phyloP scores from a whole-genome alignment of 352 stramenopile species.

The Pythium inflatum region DNA sequence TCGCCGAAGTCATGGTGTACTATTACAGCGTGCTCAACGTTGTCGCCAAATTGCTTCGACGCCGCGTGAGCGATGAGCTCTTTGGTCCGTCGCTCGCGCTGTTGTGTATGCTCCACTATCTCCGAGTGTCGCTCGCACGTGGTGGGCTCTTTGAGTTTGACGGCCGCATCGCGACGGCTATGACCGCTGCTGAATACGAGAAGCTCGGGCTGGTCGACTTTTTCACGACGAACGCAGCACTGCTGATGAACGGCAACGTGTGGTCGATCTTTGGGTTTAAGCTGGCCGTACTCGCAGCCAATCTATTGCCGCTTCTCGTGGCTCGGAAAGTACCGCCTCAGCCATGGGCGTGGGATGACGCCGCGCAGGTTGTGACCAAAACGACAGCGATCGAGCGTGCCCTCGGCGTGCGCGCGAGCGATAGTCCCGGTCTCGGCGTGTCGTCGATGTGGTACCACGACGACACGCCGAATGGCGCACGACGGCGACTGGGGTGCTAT shows the following conservation, averaged over 20 bases:
- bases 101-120: slow-evolving; percentile 46
- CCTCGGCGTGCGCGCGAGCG: slow-evolving; percentile 6
- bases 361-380: background rate
- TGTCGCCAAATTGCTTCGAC: slow-evolving; percentile 39
- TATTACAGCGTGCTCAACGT: slow-evolving; percentile 62
- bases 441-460: background rate
- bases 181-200: slow-evolving; percentile 41
- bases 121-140: slow-evolving; percentile 33
- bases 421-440: slow-evolving; percentile 10
- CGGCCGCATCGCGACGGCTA: slow-evolving; percentile 40
- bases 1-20: slow-evolving; percentile 47
- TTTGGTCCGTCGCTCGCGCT: slow-evolving; percentile 46
- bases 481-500: background rate
- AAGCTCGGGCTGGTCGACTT: slow-evolving; percentile 42
- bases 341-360: slow-evolving; percentile 1
- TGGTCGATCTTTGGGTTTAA: slow-evolving; percentile 47
- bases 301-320: slow-evolving; percentile 41
- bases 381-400: background rate
- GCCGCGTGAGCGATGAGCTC: slow-evolving; percentile 42
- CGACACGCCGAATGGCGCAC: no score
- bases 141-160: slow-evolving; percentile 34
- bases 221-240: slow-evolving; percentile 36
- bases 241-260: slow-evolving; percentile 42
- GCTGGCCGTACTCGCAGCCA: slow-evolving; percentile 41
- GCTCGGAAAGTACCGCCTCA: background rate